Evolutionary conservation across 139 green algal genomes (phyloP), one percentile per base, ranked within the genome.

Genomic region (Closterium sp.): DNA sequence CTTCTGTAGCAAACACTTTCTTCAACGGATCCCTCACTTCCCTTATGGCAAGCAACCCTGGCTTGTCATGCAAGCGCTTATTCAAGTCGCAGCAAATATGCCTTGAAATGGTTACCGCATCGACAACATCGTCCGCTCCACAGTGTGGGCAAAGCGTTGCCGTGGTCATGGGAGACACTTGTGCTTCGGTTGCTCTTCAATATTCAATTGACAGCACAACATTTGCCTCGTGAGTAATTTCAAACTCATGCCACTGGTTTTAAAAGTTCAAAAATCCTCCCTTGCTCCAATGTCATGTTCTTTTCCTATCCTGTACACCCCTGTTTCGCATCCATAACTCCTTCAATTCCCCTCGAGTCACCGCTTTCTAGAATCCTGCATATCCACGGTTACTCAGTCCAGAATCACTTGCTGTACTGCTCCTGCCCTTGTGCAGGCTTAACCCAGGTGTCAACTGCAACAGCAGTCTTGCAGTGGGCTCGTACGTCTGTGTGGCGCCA

Each of bases 361-460:
- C 50, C 17, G 21, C 19, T 5, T 70, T 21, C 50, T 70, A 2
- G 17, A 7, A 17, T 70, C 50, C 50, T 21, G 13, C 50, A 70
- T 70, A 3, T 19, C 50, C 50, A 24, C 50, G 13, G 13, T 70
- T 21, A 24, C 50, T 21, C 50, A 62, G 5, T 5, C 42, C 42
- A 7, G 5, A 13, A 62, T 13, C 42, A 5, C 10, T 70, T 21
- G 62, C 17, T 79, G 17, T 13, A 22, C 32, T 38, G 32, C 38
- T 27, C 62, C 27, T 79, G 17, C 62, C 2, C 17, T 13, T 24
- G 19, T 31, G 85, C 85, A 87, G 85, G 3, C 85, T 87, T 17
- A 87, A 87, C n/a, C 85, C 85, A 5, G 85, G 85, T 4, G 19
- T 87, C 85, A 34, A 87, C 85, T 87, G 85, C n/a, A 87, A 87